Evolutionary conservation across 2,329 filamentous ascomycete species (phyloP).

Genomic region (Botrytis medusae): DNA sequence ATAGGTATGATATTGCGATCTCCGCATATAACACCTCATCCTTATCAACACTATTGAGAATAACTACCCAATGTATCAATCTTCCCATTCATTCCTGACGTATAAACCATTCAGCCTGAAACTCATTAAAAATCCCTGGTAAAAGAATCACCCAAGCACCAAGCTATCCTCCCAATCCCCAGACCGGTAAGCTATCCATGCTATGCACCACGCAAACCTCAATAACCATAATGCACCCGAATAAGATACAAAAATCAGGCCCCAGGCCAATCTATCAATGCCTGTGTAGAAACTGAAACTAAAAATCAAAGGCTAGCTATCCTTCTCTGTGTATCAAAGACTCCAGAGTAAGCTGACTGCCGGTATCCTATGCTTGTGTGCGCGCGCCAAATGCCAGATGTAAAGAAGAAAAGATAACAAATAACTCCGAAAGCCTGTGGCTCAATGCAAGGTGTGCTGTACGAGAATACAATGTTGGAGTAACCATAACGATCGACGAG

Average conservation of each 20-base stretch:
- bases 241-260: background rate
- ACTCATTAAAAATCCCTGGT: background rate
- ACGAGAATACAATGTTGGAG: slow-evolving; percentile 2
- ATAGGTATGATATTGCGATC: background rate
- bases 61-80: background rate
- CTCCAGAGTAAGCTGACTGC: slow-evolving; percentile 21
- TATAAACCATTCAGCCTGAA: background rate
- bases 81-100: background rate
- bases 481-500: background rate
- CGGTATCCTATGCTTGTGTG: slow-evolving; percentile 10
- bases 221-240: slow-evolving; percentile 14
- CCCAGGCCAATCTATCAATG: slow-evolving; percentile 2
- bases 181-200: slow-evolving; percentile 21
- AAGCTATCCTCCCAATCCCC: slow-evolving; percentile 22
- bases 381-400: background rate
- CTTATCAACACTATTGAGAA: background rate
- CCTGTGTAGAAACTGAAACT: slow-evolving; percentile 6
- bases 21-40: background rate
- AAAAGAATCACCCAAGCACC: slow-evolving; percentile 5
- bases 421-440: background rate
- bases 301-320: slow-evolving; percentile 21
- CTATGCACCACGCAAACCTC: slow-evolving; percentile 5
- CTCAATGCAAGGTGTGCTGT: slow-evolving; percentile 7
- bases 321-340: slow-evolving; percentile 18
- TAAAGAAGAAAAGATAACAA: background rate